phyloP scores from a whole-genome alignment of 768 basidiomycete species.

The Boletus rubropictus region DNA sequence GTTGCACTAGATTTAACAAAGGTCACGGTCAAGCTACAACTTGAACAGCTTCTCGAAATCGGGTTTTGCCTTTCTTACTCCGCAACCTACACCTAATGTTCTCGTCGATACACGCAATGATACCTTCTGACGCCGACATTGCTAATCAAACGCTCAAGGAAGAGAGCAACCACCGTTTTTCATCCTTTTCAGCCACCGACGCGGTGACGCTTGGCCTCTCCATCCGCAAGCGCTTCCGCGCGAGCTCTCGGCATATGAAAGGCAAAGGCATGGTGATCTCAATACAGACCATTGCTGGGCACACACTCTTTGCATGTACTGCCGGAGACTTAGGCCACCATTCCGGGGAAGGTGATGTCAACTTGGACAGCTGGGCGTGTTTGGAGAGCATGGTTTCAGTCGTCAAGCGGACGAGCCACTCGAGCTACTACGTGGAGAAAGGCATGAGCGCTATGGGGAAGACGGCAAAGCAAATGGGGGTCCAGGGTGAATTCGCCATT shows the following conservation, averaged over 20 bases:
- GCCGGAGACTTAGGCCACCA: conserved; percentile 72
- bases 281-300: conserved; percentile 73
- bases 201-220: conserved; percentile 78
- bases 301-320: conserved; percentile 76
- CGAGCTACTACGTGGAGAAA: conserved; percentile 82
- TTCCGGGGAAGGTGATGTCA: conserved; percentile 67
- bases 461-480: conserved; percentile 64
- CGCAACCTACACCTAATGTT: conserved; percentile 42
- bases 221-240: conserved; percentile 77
- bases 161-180: conserved; percentile 65
- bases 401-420: conserved; percentile 75
- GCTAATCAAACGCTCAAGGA: conserved; percentile 67
- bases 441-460: conserved; percentile 82
- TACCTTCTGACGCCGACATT: conserved; percentile 65
- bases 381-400: conserved; percentile 77
- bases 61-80: conserved; percentile 8
- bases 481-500: conserved; percentile 57
- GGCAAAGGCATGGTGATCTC: conserved; percentile 80
- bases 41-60: not conserved
- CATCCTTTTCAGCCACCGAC: conserved; percentile 68
- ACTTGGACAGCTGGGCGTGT: conserved; percentile 73
- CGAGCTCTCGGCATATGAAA: conserved; percentile 60
- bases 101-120: conserved; percentile 54
- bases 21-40: not conserved
- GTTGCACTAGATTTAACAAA: not conserved